A percentile compares a stretch with the other conserved stretches of the same genome.
phyloP scores from a whole-genome alignment of 306 rosid genomes.

The Vigna reflexopilosa region DNA sequence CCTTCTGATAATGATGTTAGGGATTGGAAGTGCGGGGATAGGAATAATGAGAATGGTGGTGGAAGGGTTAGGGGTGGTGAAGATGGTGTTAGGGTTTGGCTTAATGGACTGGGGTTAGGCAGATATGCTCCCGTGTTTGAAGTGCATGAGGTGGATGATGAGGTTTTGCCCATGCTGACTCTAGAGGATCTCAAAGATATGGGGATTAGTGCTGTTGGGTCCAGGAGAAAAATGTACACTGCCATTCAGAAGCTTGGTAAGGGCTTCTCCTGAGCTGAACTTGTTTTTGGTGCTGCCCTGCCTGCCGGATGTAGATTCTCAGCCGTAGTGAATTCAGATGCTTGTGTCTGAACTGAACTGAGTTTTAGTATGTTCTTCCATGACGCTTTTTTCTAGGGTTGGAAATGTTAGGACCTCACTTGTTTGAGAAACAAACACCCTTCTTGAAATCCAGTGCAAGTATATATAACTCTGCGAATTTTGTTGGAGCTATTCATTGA shows the following conservation, averaged over 20 bases:
- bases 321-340: conserved; percentile 63
- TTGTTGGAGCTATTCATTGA: conserved; percentile 38
- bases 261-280: conserved; percentile 69
- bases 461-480: conserved; percentile 49
- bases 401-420: conserved; percentile 56
- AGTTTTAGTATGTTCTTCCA: conserved; percentile 54
- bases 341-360: conserved; percentile 50
- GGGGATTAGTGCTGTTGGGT: conserved; percentile 93
- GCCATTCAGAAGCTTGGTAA: conserved; percentile 95
- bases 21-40: conserved; percentile 70
- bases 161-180: conserved; percentile 83
- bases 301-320: conserved; percentile 42
- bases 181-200: conserved; percentile 86
- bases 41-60: conserved; percentile 60
- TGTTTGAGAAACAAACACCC: conserved; percentile 42
- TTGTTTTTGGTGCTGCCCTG: neutral
- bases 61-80: conserved; percentile 69
- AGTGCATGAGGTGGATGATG: conserved; percentile 96
- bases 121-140: conserved; percentile 93
- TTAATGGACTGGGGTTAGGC: conserved; percentile 84
- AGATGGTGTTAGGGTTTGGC: conserved; percentile 94
- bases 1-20: conserved; percentile 84
- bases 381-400: conserved; percentile 47
- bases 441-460: conserved; percentile 52
- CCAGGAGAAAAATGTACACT: conserved; percentile 83